phyloP scores from a whole-genome alignment of 1,284 basidiomycete genomes.

The Tilletia caries region DNA sequence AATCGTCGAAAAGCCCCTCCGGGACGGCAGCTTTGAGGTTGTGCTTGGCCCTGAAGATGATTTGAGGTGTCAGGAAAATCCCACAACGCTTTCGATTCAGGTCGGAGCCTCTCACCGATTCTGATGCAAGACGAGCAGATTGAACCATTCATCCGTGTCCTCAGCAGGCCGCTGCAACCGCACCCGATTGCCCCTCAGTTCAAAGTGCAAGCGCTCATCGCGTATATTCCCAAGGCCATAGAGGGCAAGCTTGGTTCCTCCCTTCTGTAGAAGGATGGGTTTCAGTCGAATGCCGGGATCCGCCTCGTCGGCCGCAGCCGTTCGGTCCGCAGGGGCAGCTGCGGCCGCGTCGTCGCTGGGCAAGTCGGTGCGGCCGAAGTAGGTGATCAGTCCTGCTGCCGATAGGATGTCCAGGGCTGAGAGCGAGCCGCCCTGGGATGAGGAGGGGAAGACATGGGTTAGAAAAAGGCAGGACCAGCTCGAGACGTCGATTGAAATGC shows the following conservation, averaged over 20 bases:
- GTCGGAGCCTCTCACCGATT: constrained; percentile 68
- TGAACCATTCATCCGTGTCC: constrained; percentile 78
- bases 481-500: constrained; percentile 34
- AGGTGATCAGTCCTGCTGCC: constrained; percentile 89
- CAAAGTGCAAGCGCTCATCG: constrained; percentile 91
- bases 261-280: constrained; percentile 86
- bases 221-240: constrained; percentile 97
- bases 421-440: constrained; percentile 69
- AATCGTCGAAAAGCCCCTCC: constrained; percentile 95
- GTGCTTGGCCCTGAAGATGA: constrained; percentile 72
- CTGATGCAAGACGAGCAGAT: constrained; percentile 88
- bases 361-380: constrained; percentile 80
- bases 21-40: constrained; percentile 88
- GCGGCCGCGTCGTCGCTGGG: constrained; percentile 22
- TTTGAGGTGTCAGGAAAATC: not conserved
- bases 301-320: constrained; percentile 47
- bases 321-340: constrained; percentile 6
- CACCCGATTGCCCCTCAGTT: constrained; percentile 86
- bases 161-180: constrained; percentile 91
- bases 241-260: constrained; percentile 75
- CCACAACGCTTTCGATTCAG: not conserved
- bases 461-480: not conserved
- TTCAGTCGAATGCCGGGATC: constrained; percentile 77
- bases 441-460: too few relatives aligned
- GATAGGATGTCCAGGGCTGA: constrained; percentile 93